Evolutionary conservation across 768 basidiomycete species (phyloP).

Genomic region (Collybia mongolica): DNA sequence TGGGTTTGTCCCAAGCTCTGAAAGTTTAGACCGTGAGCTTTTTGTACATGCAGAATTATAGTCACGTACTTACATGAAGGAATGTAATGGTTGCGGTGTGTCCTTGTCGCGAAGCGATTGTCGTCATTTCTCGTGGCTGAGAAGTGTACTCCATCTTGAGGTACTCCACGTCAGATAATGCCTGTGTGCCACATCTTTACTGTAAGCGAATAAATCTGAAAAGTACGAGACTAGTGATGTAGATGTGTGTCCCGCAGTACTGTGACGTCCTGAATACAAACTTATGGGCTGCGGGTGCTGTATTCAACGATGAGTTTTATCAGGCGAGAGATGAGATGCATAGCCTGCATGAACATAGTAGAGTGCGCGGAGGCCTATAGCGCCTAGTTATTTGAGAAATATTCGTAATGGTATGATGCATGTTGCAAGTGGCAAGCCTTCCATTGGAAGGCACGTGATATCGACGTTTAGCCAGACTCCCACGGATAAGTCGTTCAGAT

Average conservation of each 20-base stretch:
- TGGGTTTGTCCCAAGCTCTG: conserved; percentile 41
- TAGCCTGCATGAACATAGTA: too few species aligned
- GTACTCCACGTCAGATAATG: neutral
- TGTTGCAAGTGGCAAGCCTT: too few species aligned
- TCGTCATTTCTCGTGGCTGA: conserved; percentile 9
- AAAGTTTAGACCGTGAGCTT: neutral
- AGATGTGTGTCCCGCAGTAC: too few species aligned
- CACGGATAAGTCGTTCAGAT: neutral
- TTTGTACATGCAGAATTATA: too few species aligned
- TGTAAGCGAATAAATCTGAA: too few species aligned
- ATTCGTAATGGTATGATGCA: too few species aligned
- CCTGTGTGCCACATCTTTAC: too few species aligned
- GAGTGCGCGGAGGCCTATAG: too few species aligned
- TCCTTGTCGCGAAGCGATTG: conserved; percentile 19
- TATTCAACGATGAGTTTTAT: neutral
- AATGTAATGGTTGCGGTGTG: conserved; percentile 76
- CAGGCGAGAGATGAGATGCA: neutral
- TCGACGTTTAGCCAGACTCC: neutral
- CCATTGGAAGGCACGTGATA: neutral
- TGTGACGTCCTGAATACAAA: too few species aligned
- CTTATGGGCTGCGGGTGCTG: conserved; percentile 10
- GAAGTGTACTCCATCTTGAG: conserved; percentile 11
- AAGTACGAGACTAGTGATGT: too few species aligned
- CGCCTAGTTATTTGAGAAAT: neutral
- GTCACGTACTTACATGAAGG: conserved; percentile 50